Conservation (phyloP, 1,139 yeast species). For the Hyphopichia burtonii region DNA sequence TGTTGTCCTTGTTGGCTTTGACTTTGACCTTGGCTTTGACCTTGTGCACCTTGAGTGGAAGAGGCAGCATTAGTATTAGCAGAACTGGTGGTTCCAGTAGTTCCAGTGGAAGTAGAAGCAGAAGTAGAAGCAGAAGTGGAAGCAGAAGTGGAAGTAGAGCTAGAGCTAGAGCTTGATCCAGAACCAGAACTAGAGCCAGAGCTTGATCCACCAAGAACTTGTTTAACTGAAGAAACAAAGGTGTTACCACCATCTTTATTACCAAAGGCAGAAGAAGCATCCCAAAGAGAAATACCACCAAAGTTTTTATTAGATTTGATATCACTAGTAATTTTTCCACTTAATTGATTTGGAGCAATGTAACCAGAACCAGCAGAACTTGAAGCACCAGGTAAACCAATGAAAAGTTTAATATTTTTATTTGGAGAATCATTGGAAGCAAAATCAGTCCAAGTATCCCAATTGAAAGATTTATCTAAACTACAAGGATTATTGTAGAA, state of each 20-base stretch:
- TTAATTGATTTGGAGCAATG: constrained; percentile 18
- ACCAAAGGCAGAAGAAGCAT: constrained; percentile 74
- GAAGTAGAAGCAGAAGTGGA: constrained; percentile 7
- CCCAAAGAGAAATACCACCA: constrained; percentile 92
- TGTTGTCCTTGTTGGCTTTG: constrained; percentile 5
- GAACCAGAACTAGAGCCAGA: constrained; percentile 6
- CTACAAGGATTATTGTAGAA: constrained; percentile 90
- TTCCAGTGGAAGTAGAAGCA: constrained; percentile 7
- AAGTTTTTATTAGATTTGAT: constrained; percentile 48
- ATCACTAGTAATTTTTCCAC: constrained; percentile 20
- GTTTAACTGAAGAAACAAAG: constrained; percentile 44
- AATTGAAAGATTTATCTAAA: constrained; percentile 64
- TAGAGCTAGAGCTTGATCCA: constrained; percentile 4
- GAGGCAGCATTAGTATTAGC: not conserved
- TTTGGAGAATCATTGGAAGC: constrained; percentile 68
- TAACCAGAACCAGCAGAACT: constrained; percentile 59
- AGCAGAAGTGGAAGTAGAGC: constrained; percentile 6
- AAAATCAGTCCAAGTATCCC: constrained; percentile 77
- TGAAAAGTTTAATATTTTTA: constrained; percentile 57
- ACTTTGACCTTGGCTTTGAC: too few species aligned
- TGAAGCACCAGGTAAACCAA: constrained; percentile 74
- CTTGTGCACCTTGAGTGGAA: constrained; percentile 3
- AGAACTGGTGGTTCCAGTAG: constrained; percentile 7
- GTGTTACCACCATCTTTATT: constrained; percentile 49
- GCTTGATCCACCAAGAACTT: constrained; percentile 12